These are phyloP conservation scores for Xylaria longipes DNA, from an alignment of 495 filamentous ascomycete species.

Conservation along the genomic window DNA sequence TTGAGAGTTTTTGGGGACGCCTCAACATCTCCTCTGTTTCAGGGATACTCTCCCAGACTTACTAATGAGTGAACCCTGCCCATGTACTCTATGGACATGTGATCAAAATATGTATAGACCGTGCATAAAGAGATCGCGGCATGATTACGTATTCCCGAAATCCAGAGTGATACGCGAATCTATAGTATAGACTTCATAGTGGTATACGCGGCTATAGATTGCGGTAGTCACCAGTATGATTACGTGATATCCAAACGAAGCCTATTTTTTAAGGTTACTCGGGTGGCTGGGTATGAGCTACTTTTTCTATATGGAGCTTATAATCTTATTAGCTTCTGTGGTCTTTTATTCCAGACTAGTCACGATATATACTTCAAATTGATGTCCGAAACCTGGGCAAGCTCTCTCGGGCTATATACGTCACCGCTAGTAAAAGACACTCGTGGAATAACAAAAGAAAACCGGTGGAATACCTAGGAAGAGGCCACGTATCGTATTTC, in stretches of 20 bases:
- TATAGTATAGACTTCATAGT: not conserved
- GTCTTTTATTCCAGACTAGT: not conserved
- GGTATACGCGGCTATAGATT: not conserved
- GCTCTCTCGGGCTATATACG: not conserved
- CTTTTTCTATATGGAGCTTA: not conserved
- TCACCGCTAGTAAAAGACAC: not conserved
- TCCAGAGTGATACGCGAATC: not conserved
- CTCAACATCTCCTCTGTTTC: not conserved
- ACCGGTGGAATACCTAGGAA: not conserved
- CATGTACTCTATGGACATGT: not conserved
- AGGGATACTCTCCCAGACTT: not conserved
- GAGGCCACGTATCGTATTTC: not conserved
- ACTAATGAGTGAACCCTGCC: not conserved
- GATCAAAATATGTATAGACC: not conserved
- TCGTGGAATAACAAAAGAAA: not conserved
- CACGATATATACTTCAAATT: not conserved
- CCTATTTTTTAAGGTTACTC: not conserved
- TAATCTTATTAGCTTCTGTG: not conserved
- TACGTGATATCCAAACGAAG: not conserved
- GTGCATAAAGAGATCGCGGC: not conserved
- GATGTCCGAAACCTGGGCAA: not conserved
- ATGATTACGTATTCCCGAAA: not conserved
- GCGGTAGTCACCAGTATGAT: not conserved
- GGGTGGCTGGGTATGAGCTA: not conserved
- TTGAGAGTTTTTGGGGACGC: not conserved